Evolutionary conservation across 371 early-diverging fungal genomes (phyloP).

Genomic region (Syncephalastrum contaminatum): DNA sequence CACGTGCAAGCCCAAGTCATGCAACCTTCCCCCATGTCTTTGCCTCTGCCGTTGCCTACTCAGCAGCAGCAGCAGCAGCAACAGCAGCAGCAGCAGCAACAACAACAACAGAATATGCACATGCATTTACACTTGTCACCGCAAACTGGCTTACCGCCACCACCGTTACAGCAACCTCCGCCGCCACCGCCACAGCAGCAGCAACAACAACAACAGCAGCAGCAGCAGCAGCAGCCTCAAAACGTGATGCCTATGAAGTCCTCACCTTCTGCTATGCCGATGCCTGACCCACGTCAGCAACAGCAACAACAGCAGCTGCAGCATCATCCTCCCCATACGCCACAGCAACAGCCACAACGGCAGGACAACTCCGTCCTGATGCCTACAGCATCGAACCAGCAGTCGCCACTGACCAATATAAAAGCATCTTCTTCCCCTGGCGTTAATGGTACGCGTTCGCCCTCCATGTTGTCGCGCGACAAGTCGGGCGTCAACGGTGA

Average conservation of each 20-base stretch:
- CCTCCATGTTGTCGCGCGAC: slow-evolving; percentile 5
- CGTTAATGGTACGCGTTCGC: slow-evolving; percentile 4
- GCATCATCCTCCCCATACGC: not conserved
- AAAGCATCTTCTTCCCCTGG: slow-evolving; percentile 2
- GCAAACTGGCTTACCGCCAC: slow-evolving; percentile 2
- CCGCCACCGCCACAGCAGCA: slow-evolving; percentile 10
- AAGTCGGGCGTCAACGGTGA: slow-evolving; percentile 1
- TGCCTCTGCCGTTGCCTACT: slow-evolving; percentile 12
- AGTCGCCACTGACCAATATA: not conserved
- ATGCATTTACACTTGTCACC: slow-evolving; percentile 3
- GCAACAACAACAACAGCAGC: slow-evolving; percentile 9
- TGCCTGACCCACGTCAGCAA: slow-evolving; percentile 5
- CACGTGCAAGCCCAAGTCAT: slow-evolving; percentile 24
- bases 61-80: slow-evolving; percentile 20
- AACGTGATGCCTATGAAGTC: slow-evolving; percentile 2
- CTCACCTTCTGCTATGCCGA: slow-evolving; percentile 1
- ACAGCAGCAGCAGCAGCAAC: slow-evolving; percentile 15
- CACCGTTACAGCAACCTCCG: slow-evolving; percentile 2
- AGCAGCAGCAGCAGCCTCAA: too few species aligned
- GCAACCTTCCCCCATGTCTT: slow-evolving; percentile 19
- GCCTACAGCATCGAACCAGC: not conserved
- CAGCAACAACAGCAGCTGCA: slow-evolving; percentile 7
- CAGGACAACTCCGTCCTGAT: slow-evolving; percentile 2
- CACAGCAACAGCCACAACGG: slow-evolving; percentile 7
- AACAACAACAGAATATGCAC: slow-evolving; percentile 15